A percentile compares a stretch with the other conserved stretches of the same genome.
Evolutionary conservation across 1,139 yeast genomes (phyloP).

Genomic region (Suhomyces wounanorum): DNA sequence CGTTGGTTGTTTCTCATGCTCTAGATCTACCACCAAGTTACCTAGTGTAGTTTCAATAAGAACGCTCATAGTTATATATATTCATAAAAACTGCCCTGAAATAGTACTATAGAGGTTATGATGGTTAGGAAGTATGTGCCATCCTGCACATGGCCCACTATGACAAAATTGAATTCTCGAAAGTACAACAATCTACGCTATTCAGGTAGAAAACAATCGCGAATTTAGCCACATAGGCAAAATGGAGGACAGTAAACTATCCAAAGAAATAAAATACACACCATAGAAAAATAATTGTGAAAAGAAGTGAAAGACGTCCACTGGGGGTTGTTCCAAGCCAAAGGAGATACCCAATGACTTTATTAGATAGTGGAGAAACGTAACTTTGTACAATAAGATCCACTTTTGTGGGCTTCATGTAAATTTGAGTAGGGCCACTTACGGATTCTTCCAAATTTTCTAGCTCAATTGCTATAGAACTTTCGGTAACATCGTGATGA

Average conservation of each 20-base stretch:
- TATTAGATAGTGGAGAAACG: slow-evolving; percentile 37
- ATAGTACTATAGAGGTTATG: slow-evolving; percentile 1
- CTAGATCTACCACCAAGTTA: slow-evolving; percentile 54
- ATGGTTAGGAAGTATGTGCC: neutral
- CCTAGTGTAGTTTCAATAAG: slow-evolving; percentile 58
- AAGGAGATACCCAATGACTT: slow-evolving; percentile 39
- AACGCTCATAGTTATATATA: slow-evolving; percentile 49
- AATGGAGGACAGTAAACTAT: neutral
- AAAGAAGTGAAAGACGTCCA: slow-evolving; percentile 36
- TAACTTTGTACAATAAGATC: slow-evolving; percentile 35
- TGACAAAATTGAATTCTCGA: too few relatives aligned
- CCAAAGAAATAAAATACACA: neutral
- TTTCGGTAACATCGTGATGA: slow-evolving; percentile 15
- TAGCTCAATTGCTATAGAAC: slow-evolving; percentile 7
- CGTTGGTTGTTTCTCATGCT: slow-evolving; percentile 34
- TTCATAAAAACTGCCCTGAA: neutral
- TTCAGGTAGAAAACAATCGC: too few relatives aligned
- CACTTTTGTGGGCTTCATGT: slow-evolving; percentile 43
- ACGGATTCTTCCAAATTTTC: slow-evolving; percentile 23
- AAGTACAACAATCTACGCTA: too few relatives aligned
- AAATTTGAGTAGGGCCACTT: slow-evolving; percentile 48
- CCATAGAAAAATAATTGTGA: slow-evolving; percentile 6
- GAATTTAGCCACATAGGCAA: neutral
- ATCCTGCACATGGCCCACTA: neutral
- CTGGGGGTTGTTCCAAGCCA: slow-evolving; percentile 40